phyloP scores from a whole-genome alignment of 768 basidiomycete species.

The Coprinopsis strossmayeri region DNA sequence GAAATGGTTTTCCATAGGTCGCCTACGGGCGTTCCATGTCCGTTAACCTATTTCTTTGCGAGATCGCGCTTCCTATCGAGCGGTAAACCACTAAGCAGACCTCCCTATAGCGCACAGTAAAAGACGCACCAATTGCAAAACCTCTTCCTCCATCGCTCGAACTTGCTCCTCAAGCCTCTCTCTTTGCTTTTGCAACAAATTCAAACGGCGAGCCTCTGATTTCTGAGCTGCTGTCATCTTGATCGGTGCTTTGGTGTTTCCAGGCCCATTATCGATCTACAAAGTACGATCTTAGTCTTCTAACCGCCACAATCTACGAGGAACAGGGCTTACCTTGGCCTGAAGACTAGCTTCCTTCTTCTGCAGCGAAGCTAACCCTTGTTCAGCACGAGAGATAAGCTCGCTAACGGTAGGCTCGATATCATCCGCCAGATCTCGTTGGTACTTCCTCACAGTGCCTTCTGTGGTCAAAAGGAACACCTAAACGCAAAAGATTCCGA shows the following conservation, averaged over 20 bases:
- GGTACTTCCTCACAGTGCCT: conserved; percentile 65
- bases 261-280: conserved; percentile 53
- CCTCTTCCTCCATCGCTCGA: conserved; percentile 51
- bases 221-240: conserved; percentile 54
- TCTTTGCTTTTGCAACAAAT: conserved; percentile 59
- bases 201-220: conserved; percentile 58
- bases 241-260: conserved; percentile 35
- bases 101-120: neutral
- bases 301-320: neutral
- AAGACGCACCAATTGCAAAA: conserved; percentile 43
- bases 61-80: neutral
- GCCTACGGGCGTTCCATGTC: neutral
- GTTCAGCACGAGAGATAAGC: conserved; percentile 64
- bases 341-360: conserved; percentile 59
- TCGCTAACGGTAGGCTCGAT: conserved; percentile 78
- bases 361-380: conserved; percentile 52
- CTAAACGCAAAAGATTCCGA: too few relatives aligned
- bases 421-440: conserved; percentile 69
- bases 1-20: too few relatives aligned
- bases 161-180: conserved; percentile 64
- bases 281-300: conserved; percentile 2
- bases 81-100: neutral
- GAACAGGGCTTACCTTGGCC: conserved; percentile 45
- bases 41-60: too few relatives aligned
- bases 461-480: conserved; percentile 73